Evolutionary conservation across 2,329 filamentous ascomycete species (phyloP), one percentile per base, ranked within the genome.

Genomic region (Xylaria sp.): DNA sequence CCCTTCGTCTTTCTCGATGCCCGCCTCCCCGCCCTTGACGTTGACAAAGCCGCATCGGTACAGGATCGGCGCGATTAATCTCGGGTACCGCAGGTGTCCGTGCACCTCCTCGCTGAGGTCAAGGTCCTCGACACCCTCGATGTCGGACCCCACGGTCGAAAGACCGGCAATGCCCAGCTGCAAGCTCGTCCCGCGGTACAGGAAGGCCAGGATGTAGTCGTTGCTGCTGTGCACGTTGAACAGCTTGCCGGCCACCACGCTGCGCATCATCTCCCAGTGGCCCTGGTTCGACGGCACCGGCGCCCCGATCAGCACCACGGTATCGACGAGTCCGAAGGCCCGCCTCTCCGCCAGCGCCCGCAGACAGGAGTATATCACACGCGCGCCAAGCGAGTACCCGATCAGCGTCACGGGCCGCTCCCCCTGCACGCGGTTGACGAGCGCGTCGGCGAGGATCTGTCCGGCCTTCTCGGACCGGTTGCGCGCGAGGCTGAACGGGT

Each of bases 211-310:
- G 36, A 98, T 89, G 75, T 93, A 92, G 79, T 98, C 94, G 68
- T 96, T 94, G 61, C 91, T 89, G 1, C 93, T 95, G 80, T 91
- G 97, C 8, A 95, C 93, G 74, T 98, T 98, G 74, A 97, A 91
- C 7, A 97, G 85, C 65, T 92, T 88, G 2, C 94, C 94, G 1
- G 90, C 88, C 0, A 97, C 93, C 0, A 95, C 93, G 53, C 88
- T 89, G 34, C 93, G 88, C 72, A 97, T 88, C 45, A 88, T 84
- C 53, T 90, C 86, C 94, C 94, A 98, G 72, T 93, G 89, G 1
- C 85, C 85, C 0, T 87, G 80, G 53, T 91, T 87, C 0, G 91
- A 92, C 0, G 94, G 93, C 0, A 91, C 89, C 0, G 94, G 93
- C 0, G 93, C 86, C 2, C 94, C 94, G 65, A 98, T 92, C 5